These are phyloP conservation scores for Barnettozyma sucrosica DNA, from an alignment of 805 yeast species.

Conservation along the genomic window DNA sequence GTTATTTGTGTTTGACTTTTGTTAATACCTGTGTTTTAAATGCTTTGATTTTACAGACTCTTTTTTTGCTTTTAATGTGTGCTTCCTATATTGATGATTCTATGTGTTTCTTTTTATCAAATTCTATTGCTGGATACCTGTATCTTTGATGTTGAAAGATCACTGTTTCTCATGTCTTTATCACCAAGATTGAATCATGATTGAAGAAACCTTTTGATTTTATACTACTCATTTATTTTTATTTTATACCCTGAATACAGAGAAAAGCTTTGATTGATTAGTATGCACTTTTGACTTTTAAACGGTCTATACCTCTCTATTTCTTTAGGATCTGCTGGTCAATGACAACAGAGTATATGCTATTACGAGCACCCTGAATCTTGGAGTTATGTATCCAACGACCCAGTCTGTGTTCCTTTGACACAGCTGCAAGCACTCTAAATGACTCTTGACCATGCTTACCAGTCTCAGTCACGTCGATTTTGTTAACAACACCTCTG, in stretches of 20 bases:
- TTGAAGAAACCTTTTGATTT: neutral
- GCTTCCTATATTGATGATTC: neutral
- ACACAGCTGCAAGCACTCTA: constrained; percentile 57
- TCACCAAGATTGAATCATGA: neutral
- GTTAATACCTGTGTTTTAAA: neutral
- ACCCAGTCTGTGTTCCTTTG: constrained; percentile 85
- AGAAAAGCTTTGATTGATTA: neutral
- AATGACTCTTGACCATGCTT: constrained; percentile 46
- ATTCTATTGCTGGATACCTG: neutral
- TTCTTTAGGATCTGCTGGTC: constrained; percentile 30
- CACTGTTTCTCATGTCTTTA: neutral
- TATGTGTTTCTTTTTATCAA: neutral
- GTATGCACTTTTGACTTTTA: neutral
- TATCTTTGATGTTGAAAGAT: neutral
- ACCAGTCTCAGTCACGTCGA: constrained; percentile 50
- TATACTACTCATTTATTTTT: neutral
- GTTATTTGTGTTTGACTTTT: neutral
- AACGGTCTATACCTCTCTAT: neutral
- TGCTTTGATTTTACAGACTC: neutral
- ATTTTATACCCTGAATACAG: neutral
- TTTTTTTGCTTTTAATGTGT: neutral
- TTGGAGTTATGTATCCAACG: constrained; percentile 61
- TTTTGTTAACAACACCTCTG: constrained; percentile 64
- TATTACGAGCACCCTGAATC: constrained; percentile 65
- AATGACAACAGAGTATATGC: constrained; percentile 52